Conservation (phyloP, 768 basidiomycete genomes). For the Suillus decipiens region DNA sequence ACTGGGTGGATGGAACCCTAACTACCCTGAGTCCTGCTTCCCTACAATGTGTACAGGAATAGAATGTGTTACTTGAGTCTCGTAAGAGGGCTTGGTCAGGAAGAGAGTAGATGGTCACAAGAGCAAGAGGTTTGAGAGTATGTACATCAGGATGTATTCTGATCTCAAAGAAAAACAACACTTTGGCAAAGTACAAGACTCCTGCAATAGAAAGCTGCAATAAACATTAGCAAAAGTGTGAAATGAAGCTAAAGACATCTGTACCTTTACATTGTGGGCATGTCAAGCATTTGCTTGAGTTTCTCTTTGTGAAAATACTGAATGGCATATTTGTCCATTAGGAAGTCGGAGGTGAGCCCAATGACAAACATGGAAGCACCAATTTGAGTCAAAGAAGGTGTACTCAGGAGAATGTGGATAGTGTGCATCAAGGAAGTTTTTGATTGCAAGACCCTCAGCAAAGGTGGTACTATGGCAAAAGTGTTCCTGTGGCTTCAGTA, state of each 20-base stretch:
- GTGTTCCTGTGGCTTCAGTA: background rate
- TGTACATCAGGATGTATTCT: too few species aligned
- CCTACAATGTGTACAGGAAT: conserved; percentile 6
- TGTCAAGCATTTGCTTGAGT: conserved; percentile 1
- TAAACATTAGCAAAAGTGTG: too few species aligned
- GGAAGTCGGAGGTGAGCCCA: conserved; percentile 25
- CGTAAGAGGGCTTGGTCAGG: conserved; percentile 19
- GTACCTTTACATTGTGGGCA: conserved; percentile 18
- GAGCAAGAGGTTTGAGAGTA: conserved; percentile 15
- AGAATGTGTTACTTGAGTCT: conserved; percentile 1
- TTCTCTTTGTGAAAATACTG: conserved; percentile 18
- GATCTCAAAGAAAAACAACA: background rate
- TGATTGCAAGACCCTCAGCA: background rate
- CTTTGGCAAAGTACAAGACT: background rate
- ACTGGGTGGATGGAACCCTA: too few species aligned
- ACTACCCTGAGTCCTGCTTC: background rate
- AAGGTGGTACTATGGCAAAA: background rate
- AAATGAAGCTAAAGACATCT: too few species aligned
- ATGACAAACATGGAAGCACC: background rate
- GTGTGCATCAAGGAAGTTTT: background rate
- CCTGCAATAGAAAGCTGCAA: background rate
- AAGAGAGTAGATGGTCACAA: conserved; percentile 24
- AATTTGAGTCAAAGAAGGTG: background rate
- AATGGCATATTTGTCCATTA: conserved; percentile 23
- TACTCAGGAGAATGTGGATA: conserved; percentile 2